phyloP scores from a whole-genome alignment of 2,329 filamentous ascomycete genomes.

The Lecanicillium sp. region DNA sequence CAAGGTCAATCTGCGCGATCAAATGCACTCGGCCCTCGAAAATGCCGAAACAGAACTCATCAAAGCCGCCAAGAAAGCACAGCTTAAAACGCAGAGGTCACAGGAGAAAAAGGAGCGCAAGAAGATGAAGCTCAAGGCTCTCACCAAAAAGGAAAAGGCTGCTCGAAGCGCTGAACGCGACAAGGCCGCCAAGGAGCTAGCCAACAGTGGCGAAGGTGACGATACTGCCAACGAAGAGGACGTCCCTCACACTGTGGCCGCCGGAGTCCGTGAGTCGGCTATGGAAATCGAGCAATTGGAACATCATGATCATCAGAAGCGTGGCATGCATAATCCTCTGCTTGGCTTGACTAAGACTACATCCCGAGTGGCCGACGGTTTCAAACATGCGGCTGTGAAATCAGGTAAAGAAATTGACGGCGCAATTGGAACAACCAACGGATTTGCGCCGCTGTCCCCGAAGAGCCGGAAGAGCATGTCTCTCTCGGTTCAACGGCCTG shows the following conservation, averaged over 20 bases:
- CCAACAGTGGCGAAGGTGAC: slow-evolving; percentile 42
- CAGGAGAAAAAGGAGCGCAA: slow-evolving; percentile 61
- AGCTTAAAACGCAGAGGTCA: slow-evolving; percentile 61
- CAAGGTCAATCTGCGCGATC: slow-evolving; percentile 72
- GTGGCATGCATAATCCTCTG: slow-evolving; percentile 16
- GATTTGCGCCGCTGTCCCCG: slow-evolving; percentile 34
- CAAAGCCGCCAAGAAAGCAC: slow-evolving; percentile 68
- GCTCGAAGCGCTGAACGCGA: slow-evolving; percentile 44
- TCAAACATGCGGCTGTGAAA: slow-evolving; percentile 21
- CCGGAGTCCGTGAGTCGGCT: slow-evolving; percentile 36
- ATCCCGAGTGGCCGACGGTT: not conserved
- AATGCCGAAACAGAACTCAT: slow-evolving; percentile 80
- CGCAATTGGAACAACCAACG: slow-evolving; percentile 50
- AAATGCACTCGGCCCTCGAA: slow-evolving; percentile 68
- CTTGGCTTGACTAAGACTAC: not conserved
- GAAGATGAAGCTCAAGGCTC: slow-evolving; percentile 39
- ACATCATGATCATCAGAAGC: slow-evolving; percentile 18
- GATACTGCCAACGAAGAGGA: slow-evolving; percentile 48
- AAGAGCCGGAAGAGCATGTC: slow-evolving; percentile 15
- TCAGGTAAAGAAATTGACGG: slow-evolving; percentile 45
- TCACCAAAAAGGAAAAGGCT: slow-evolving; percentile 45
- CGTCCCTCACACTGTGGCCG: slow-evolving; percentile 46
- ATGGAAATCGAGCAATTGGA: slow-evolving; percentile 16
- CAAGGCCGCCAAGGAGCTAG: slow-evolving; percentile 43
- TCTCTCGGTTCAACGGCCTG: slow-evolving; percentile 8